A percentile compares a stretch with the other conserved stretches of the same genome.
Evolutionary conservation across 2,329 filamentous ascomycete genomes (phyloP).

Genomic region (Furcasterigmium furcatum): DNA sequence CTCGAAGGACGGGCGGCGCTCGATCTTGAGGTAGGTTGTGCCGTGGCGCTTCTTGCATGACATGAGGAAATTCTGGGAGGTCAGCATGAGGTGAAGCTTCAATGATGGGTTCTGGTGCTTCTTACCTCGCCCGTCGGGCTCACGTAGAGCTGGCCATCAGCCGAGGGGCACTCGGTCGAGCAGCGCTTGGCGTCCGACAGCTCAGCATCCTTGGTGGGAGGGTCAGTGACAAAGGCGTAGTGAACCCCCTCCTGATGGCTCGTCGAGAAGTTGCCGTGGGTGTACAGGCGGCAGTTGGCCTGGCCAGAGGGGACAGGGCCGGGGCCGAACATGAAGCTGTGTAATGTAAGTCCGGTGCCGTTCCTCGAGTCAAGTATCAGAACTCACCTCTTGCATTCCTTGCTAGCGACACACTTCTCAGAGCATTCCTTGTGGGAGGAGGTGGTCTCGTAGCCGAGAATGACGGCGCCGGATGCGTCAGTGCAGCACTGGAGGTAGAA

Average conservation of each 20-base stretch:
- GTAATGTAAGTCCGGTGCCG: conserved; percentile 1
- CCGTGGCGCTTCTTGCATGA: conserved; percentile 11
- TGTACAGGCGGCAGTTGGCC: conserved; percentile 13
- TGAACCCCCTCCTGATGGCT: conserved; percentile 1
- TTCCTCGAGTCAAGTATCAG: too few relatives aligned
- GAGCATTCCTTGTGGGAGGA: conserved; percentile 7
- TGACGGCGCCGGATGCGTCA: conserved; percentile 6
- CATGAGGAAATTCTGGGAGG: conserved; percentile 9
- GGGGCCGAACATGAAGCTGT: background rate
- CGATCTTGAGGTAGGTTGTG: conserved; percentile 8
- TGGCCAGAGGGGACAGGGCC: background rate
- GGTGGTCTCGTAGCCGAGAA: conserved; percentile 4
- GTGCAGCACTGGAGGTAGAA: conserved; percentile 13
- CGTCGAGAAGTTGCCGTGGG: conserved; percentile 8
- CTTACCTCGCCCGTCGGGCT: conserved; percentile 4
- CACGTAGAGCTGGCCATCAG: conserved; percentile 9
- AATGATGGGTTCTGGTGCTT: background rate
- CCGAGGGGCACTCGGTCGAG: conserved; percentile 11
- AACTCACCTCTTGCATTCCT: conserved; percentile 10
- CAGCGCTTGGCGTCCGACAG: conserved; percentile 9
- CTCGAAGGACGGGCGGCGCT: conserved; percentile 4
- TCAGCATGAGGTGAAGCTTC: background rate
- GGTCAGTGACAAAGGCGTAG: conserved; percentile 7
- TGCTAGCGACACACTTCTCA: conserved; percentile 10
- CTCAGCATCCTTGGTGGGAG: conserved; percentile 5